Base-by-base conservation (phyloP, 2,329 filamentous ascomycete species). In the Arthrocladium fulminans region DNA sequence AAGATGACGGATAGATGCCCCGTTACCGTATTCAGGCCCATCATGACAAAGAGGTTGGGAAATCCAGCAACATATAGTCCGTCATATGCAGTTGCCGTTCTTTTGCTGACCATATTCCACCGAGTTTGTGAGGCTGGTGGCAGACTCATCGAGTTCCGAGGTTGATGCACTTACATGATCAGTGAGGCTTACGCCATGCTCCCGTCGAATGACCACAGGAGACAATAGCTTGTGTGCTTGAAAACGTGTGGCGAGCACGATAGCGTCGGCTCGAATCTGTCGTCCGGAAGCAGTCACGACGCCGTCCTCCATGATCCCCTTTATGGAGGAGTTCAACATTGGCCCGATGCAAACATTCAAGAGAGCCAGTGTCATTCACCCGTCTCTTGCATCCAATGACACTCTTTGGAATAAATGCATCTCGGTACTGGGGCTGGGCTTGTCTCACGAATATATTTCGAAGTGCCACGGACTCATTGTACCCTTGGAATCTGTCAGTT, bases 1-100 rank as follows among this genome's bases (percentile, higher is more conserved):
- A 71, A 75, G 17, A 75, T 71, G 3, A 74, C 73, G 0, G 67
- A 72, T 0, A 73, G 59, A 52, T 76, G 73, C 0, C 73, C 73
- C 0, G 69, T 75, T 2, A 71, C 61, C 0, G 68, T 72, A 53
- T 72, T 72, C 8, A 64, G 71, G 0, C 69, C 68, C 62, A 70
- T 65, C 49, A 70, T 60, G 25, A 69, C 65, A 59, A 71, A 72
- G 57, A 73, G 68, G 51, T 73, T 74, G 3, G 71, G 70, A n/a
- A 74, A 74, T 0, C 61, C 60, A 1, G 71, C 67, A 0, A 75
- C 50, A 27, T 69, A 72, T 1, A 73, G 73, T n/a, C 73, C 72
- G 32, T 70, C 67, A 51, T 76, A 76, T 0, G 73, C 72, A 3
- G 32, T 15, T 3, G 32, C 32, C 12, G 32, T 15, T 3, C n/a